Conservation (phyloP, 2,329 filamentous ascomycete species). For the Samsoniella hepiali region DNA sequence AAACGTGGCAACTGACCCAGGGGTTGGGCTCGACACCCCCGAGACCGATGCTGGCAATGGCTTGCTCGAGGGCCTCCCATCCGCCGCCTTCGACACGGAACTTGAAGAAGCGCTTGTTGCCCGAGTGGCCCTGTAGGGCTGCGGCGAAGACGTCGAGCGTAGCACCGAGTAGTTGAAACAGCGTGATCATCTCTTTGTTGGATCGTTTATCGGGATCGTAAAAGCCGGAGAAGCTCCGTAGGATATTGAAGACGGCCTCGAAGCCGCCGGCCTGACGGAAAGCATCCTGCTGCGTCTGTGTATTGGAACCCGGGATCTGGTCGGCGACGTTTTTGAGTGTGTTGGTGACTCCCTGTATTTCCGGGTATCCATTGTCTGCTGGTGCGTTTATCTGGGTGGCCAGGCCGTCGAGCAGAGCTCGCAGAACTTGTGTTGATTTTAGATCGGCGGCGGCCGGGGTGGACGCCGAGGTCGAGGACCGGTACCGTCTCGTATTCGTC, state of each 20-base stretch:
- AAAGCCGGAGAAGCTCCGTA: conserved; percentile 69
- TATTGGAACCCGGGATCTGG: conserved; percentile 48
- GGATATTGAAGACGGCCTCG: conserved; percentile 64
- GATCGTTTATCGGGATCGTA: conserved; percentile 66
- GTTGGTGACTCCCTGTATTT: conserved; percentile 48
- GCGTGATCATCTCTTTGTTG: conserved; percentile 58
- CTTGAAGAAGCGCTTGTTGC: conserved; percentile 84
- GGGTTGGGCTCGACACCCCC: conserved; percentile 64
- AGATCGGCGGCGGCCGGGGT: conserved; percentile 48
- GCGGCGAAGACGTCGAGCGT: conserved; percentile 73
- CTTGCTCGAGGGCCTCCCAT: conserved; percentile 73
- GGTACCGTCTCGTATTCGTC: conserved; percentile 53
- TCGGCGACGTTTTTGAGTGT: conserved; percentile 65
- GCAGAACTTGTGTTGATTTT: conserved; percentile 59
- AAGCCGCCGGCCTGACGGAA: conserved; percentile 82
- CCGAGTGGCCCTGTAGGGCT: conserved; percentile 72
- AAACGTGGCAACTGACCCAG: conserved; percentile 68
- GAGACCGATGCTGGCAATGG: conserved; percentile 64
- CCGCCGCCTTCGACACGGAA: conserved; percentile 72
- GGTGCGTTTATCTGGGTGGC: conserved; percentile 33
- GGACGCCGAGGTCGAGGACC: conserved; percentile 63
- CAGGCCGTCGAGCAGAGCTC: conserved; percentile 50
- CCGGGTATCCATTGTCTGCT: conserved; percentile 44
- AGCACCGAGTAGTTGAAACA: conserved; percentile 68
- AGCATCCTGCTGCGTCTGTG: conserved; percentile 64